Evolutionary conservation across 2,329 filamentous ascomycete genomes (phyloP).

Genomic region (Colletotrichum lini): DNA sequence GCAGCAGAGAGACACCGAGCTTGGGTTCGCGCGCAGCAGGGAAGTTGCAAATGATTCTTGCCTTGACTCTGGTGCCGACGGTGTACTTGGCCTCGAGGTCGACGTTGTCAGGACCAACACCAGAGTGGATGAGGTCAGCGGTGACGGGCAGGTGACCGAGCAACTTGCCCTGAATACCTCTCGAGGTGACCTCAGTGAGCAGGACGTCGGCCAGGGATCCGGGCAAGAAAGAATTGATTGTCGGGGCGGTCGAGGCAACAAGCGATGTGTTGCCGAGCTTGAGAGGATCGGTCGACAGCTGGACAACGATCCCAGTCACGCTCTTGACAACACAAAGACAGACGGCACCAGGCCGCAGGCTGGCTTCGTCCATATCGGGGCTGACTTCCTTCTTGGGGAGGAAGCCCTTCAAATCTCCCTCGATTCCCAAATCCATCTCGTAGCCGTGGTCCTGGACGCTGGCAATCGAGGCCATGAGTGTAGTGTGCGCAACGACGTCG

Average conservation of each 20-base stretch:
- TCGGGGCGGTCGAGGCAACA: slow-evolving; percentile 82
- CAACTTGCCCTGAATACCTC: slow-evolving; percentile 89
- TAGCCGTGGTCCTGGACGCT: slow-evolving; percentile 98
- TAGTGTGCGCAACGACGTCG: slow-evolving; percentile 81
- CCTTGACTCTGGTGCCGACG: slow-evolving; percentile 86
- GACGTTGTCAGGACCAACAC: slow-evolving; percentile 76
- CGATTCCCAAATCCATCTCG: slow-evolving; percentile 89
- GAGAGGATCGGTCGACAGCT: slow-evolving; percentile 82
- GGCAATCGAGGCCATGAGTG: slow-evolving; percentile 87
- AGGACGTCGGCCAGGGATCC: slow-evolving; percentile 92
- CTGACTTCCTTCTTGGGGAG: slow-evolving; percentile 88
- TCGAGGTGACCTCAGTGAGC: slow-evolving; percentile 79
- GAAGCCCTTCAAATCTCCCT: slow-evolving; percentile 81
- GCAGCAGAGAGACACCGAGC: slow-evolving; percentile 87
- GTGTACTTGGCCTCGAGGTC: slow-evolving; percentile 86
- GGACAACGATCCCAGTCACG: slow-evolving; percentile 85
- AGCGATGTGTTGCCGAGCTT: slow-evolving; percentile 78
- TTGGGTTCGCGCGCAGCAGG: slow-evolving; percentile 84
- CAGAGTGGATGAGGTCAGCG: slow-evolving; percentile 91
- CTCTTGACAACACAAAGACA: slow-evolving; percentile 86
- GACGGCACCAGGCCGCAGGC: slow-evolving; percentile 85
- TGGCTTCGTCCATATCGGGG: slow-evolving; percentile 72
- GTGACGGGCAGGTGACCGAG: slow-evolving; percentile 94
- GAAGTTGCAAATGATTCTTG: slow-evolving; percentile 89
- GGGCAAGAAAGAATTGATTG: slow-evolving; percentile 90